Evolutionary conservation across 1,284 basidiomycete species (phyloP), one percentile per base, ranked within the genome.

Genomic region (Tremellales sp.): DNA sequence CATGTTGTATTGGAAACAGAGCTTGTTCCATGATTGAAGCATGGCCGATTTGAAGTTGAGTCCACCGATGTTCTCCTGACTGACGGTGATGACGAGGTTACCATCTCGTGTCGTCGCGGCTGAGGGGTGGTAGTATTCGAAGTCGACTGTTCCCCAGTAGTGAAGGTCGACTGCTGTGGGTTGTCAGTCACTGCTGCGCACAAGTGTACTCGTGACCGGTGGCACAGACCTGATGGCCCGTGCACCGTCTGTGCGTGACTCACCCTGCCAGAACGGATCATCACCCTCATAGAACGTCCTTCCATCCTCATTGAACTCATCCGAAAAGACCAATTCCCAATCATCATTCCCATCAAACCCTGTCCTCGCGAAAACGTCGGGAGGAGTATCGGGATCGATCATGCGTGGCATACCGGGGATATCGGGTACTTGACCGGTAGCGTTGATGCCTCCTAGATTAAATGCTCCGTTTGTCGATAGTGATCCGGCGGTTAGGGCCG

Each of bases 111-210:
- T 98, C 1, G 82, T 88, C 53, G 92, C 76, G 3, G 86, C 84
- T 15, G 78, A 80, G 0, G 93, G 92, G 61, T 89, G 85, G 73
- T 91, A 85, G 84, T 84, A 87, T 67, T 88, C 85, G 52, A 81
- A 53, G 67, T 86, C 84, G n/a, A 63, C 65, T 4, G 72, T 74
- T 1, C 67, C 72, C 79, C 79, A 80, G 64, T 80, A 80, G 67
- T 80, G 78, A 26, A 75, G 60, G 54, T 77, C 74, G 26, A 72
- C 70, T 12, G 67, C 74, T 22, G 70, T 68, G 72, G 68, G 75
- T 62, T 65, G 77, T 27, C 75, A 76, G 59, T 77, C n/a, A n/a
- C n/a, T n/a, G n/a, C n/a, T 80, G 52, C 79, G 23, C 79, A 64
- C n/a, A n/a, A n/a, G n/a, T n/a, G n/a, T n/a, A n/a, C 13, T 4